These are phyloP conservation scores for Penicillium psychrofluorescens DNA, from an alignment of 495 filamentous ascomycete genomes.

Conservation along the genomic window DNA sequence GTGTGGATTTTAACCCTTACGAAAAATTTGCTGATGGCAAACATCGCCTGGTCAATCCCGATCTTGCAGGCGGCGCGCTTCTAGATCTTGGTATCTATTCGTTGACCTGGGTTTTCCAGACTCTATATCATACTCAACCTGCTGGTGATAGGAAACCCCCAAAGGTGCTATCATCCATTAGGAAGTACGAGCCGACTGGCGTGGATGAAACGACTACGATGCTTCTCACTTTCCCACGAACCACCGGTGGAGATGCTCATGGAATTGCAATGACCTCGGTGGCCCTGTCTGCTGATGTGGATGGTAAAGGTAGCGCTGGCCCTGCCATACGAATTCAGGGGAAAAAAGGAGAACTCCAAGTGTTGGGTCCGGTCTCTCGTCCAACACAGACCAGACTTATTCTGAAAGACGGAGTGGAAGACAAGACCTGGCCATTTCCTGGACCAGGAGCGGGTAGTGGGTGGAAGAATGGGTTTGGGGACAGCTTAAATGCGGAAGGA, in stretches of 20 bases:
- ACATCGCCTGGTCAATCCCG: not conserved
- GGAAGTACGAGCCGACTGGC: conserved; percentile 2
- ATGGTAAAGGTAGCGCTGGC: no score
- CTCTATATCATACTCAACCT: conserved; percentile 1
- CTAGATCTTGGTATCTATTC: conserved; percentile 18
- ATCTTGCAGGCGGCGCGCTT: conserved; percentile 9
- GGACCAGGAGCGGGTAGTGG: not conserved
- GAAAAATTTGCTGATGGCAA: conserved; percentile 1
- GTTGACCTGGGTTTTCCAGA: conserved; percentile 13
- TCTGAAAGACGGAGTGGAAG: no score
- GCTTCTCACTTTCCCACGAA: no score
- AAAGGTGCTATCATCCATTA: conserved; percentile 9
- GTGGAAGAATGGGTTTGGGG: conserved; percentile 6
- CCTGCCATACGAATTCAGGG: no score
- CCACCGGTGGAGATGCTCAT: no score
- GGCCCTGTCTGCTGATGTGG: no score
- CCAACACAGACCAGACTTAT: no score
- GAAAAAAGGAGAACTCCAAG: no score
- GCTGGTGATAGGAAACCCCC: conserved; percentile 2
- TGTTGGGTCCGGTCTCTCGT: no score
- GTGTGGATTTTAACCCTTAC: conserved; percentile 2
- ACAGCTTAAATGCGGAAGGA: conserved; percentile 7
- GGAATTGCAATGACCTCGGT: no score
- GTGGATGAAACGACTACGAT: no score
- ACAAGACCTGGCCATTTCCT: no score